phyloP scores from a whole-genome alignment of 2,329 filamentous ascomycete genomes.

The Sporothrix curviconia region DNA sequence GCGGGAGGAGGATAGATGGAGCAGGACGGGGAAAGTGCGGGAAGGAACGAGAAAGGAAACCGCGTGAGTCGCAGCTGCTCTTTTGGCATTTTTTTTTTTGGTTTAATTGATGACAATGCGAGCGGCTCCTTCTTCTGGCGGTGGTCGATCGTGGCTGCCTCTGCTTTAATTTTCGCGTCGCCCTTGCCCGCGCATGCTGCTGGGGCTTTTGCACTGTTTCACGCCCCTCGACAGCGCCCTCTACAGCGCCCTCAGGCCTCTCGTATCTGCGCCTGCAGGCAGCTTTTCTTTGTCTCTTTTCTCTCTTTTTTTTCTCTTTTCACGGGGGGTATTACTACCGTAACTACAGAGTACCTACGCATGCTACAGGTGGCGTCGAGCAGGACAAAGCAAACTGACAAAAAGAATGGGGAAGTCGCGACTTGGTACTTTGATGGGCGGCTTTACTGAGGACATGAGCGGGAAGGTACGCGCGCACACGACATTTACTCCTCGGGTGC shows the following conservation, averaged over 20 bases:
- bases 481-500: not conserved
- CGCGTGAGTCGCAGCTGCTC: constrained; percentile 8
- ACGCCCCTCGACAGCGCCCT: too few species aligned
- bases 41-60: constrained; percentile 3
- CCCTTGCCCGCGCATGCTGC: not conserved
- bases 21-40: not conserved
- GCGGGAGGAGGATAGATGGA: not conserved
- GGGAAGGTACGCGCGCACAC: constrained; percentile 10
- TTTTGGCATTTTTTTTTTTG: constrained; percentile 17
- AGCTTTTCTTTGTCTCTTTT: not conserved
- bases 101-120: constrained; percentile 19
- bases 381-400: not conserved
- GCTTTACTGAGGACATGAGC: not conserved
- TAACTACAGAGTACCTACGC: too few species aligned
- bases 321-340: too few species aligned
- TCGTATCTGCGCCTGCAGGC: not conserved
- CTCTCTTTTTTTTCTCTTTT: too few species aligned
- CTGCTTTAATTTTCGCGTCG: constrained; percentile 18
- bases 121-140: not conserved
- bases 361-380: not conserved
- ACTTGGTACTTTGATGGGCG: constrained; percentile 1
- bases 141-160: constrained; percentile 19
- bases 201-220: not conserved
- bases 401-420: constrained; percentile 11
- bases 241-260: too few species aligned